Evolutionary conservation across 805 yeast species (phyloP).

Genomic region (Hanseniaspora guilliermondii): DNA sequence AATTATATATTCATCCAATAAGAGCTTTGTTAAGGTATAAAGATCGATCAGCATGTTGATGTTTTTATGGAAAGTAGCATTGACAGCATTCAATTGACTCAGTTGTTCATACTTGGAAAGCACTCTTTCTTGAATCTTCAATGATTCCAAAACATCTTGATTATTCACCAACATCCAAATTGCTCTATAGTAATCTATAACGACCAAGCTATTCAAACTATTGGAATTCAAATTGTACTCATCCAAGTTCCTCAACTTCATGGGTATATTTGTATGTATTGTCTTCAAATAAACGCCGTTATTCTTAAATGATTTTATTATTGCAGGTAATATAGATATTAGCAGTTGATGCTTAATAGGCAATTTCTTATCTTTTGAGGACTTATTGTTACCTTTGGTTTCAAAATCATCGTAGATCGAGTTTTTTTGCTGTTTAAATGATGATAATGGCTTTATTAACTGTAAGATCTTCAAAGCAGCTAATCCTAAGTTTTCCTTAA

Average conservation of each 20-base stretch:
- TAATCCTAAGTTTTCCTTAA: conserved; percentile 6
- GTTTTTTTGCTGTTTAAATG: neutral
- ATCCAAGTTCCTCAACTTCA: conserved; percentile 3
- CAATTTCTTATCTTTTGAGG: neutral
- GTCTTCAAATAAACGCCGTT: conserved; percentile 5
- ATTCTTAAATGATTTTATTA: conserved; percentile 3
- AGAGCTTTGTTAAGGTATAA: neutral
- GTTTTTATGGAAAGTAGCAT: neutral
- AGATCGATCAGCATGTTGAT: neutral
- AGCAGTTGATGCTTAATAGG: conserved; percentile 1
- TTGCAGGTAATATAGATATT: neutral
- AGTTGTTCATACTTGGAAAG: neutral
- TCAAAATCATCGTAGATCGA: conserved; percentile 5
- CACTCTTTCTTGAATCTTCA: neutral
- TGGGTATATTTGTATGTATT: conserved; percentile 4
- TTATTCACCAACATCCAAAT: conserved; percentile 2
- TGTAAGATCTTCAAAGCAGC: conserved; percentile 2
- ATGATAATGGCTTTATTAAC: neutral
- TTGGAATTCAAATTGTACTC: neutral
- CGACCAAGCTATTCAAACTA: neutral
- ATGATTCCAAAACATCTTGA: conserved; percentile 1
- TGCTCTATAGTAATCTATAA: neutral
- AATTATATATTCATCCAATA: conserved; percentile 1
- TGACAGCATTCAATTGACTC: neutral
- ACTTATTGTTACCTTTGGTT: neutral